These are phyloP conservation scores for Verbena officinalis DNA, from an alignment of 257 asterid genomes.

Conservation along the genomic window DNA sequence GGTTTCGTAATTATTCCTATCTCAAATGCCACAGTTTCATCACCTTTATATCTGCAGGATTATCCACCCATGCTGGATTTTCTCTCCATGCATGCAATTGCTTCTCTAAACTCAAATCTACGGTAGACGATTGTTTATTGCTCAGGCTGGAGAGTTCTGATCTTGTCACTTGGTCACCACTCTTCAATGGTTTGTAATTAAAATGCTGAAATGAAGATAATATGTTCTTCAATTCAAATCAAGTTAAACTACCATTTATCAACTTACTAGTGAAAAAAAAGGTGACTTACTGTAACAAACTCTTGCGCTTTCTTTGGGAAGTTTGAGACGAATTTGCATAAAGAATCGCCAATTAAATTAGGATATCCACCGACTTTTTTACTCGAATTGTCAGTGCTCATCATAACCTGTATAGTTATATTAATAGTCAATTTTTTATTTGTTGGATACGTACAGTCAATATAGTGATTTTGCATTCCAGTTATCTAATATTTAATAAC, in stretches of 20 bases:
- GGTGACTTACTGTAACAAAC: constrained; percentile 32
- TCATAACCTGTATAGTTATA: constrained; percentile 22
- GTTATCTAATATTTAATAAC: neutral
- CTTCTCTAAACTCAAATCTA: constrained; percentile 53
- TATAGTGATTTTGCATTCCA: constrained; percentile 2
- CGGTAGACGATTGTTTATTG: constrained; percentile 34
- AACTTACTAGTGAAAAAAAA: constrained; percentile 11
- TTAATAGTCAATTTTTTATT: neutral
- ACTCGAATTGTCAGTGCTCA: constrained; percentile 20
- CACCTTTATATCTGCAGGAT: constrained; percentile 72
- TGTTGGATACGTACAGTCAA: neutral
- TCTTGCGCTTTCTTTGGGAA: constrained; percentile 35
- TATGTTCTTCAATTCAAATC: neutral
- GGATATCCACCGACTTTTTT: constrained; percentile 27
- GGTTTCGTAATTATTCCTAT: too few species aligned
- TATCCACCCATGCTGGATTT: constrained; percentile 70
- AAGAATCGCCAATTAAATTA: constrained; percentile 28
- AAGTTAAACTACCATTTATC: constrained; percentile 6
- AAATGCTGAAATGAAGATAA: constrained; percentile 38
- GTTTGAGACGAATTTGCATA: constrained; percentile 32
- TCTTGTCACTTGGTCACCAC: constrained; percentile 22
- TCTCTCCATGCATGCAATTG: constrained; percentile 81
- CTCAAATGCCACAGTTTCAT: neutral
- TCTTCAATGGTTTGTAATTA: constrained; percentile 39
- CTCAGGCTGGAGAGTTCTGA: constrained; percentile 27